Base-by-base conservation (phyloP, 2,329 filamentous ascomycete genomes). In the Epichloe typhina region DNA sequence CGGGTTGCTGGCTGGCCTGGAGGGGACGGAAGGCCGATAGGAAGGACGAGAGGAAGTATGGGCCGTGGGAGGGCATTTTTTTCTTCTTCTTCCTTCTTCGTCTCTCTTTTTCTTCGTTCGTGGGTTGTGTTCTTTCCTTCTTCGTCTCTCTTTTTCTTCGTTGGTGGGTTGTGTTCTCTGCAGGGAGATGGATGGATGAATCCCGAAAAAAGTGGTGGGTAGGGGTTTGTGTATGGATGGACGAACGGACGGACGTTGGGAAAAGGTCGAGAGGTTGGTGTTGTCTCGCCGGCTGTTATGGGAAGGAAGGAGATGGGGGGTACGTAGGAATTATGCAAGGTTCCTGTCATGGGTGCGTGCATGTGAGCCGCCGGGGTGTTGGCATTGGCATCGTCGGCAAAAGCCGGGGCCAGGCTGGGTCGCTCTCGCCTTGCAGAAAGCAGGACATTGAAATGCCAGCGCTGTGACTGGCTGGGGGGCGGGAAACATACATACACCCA, bases 21-120 rank as follows among this genome's bases (percentile, higher is more conserved):
- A 64, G 59, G 41, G 69, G 72, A 48, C 75, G 73, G 61, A 77
- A 76, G 63, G 75, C 73, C 62, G 74, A 72, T 63, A 78, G 70
- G 66, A 78, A 76, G 59, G 72, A 73, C 45, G 75, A 75, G 59
- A 78, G 72, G 66, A 78, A 77, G 63, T 72, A 77, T 45, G 75
- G 74, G 47, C 74, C 72, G 59, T 77, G 74, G 37, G 73, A 74
- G 46, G 74, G 70, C 73, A 76, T 38, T 12, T 12, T 26, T 39
- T 31, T 3, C 19, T 2, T 31, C 1, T 31, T 12, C 17, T 5
- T 23, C 21, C 3, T 1, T 21, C 21, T 38, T 47, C 21, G 17
- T 21, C 21, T 21, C 21, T 21, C 21, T 21, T 21, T 23, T 17
- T 17, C n/a, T 15, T 11, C 11, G 15, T 13, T 50, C 1, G 33